Percentiles rank a stretch among this genome's conserved stretches.
These are phyloP conservation scores for Ustilago loliicola DNA, from an alignment of 1,284 basidiomycete genomes.

Conservation along the genomic window DNA sequence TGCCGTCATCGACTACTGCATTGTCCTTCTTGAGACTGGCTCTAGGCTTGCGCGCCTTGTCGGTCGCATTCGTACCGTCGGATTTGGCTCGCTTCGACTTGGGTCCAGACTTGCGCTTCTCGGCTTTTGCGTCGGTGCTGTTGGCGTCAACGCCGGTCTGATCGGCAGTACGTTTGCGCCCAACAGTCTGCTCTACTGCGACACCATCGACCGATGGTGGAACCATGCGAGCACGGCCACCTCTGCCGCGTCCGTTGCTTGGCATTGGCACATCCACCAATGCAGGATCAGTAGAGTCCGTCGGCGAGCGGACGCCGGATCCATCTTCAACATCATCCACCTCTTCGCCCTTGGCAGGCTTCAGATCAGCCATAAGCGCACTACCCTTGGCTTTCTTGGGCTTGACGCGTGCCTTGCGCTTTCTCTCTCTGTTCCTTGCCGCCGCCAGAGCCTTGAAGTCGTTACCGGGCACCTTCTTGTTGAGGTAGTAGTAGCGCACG, in stretches of 20 bases:
- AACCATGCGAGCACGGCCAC: conserved; percentile 26
- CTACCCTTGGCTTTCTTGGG: conserved; percentile 70
- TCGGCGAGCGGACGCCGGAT: conserved; percentile 32
- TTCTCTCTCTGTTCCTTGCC: conserved; percentile 66
- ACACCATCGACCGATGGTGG: conserved; percentile 10
- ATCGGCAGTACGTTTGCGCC: conserved; percentile 41
- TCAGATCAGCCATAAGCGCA: conserved; percentile 68
- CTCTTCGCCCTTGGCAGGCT: conserved; percentile 67
- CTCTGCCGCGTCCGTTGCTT: conserved; percentile 24
- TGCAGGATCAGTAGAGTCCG: conserved; percentile 30
- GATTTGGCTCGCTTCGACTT: conserved; percentile 54
- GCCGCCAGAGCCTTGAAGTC: conserved; percentile 66
- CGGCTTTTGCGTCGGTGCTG: conserved; percentile 19
- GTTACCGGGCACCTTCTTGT: conserved; percentile 79
- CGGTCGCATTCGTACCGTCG: conserved; percentile 26
- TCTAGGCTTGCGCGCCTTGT: conserved; percentile 41
- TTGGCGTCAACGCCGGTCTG: conserved; percentile 10
- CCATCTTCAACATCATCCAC: conserved; percentile 64
- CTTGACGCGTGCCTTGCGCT: conserved; percentile 65
- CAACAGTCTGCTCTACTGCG: conserved; percentile 13
- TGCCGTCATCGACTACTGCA: conserved; percentile 18
- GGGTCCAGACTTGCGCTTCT: conserved; percentile 29
- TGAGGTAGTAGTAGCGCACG: conserved; percentile 92
- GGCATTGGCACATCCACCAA: conserved; percentile 10
- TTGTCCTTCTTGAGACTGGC: conserved; percentile 29